phyloP scores from a whole-genome alignment of 2,329 filamentous ascomycete genomes.

The Diplodia mutila region DNA sequence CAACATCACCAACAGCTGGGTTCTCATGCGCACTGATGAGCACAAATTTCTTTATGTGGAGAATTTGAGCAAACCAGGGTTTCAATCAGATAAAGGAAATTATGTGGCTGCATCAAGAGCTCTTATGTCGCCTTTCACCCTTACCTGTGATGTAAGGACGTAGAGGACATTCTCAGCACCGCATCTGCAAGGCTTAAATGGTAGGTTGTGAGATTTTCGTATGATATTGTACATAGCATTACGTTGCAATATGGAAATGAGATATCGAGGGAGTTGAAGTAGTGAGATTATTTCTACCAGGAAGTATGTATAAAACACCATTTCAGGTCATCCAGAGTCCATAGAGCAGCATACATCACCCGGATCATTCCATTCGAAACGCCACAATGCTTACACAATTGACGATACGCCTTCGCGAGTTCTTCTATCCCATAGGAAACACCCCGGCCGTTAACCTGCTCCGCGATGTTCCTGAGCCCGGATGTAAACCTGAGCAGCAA shows the following conservation, averaged over 20 bases:
- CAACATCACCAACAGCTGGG: neutral
- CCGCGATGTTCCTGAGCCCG: conserved; percentile 39
- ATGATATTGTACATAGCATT: neutral
- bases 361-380: neutral
- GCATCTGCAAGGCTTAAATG: neutral
- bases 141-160: neutral
- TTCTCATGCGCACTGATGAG: neutral
- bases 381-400: neutral
- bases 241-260: neutral
- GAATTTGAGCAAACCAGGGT: neutral
- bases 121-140: neutral
- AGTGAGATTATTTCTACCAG: neutral
- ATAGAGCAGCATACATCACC: neutral
- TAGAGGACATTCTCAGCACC: neutral
- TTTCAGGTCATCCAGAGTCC: neutral
- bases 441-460: conserved; percentile 57
- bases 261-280: neutral
- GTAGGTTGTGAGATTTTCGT: neutral
- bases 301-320: neutral
- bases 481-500: neutral
- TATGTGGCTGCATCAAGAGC: neutral
- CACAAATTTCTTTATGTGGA: neutral
- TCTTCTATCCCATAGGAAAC: conserved; percentile 49
- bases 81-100: neutral
- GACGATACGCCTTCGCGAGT: conserved; percentile 21